phyloP scores from a whole-genome alignment of 2,329 filamentous ascomycete species.

The Nemania sp. region DNA sequence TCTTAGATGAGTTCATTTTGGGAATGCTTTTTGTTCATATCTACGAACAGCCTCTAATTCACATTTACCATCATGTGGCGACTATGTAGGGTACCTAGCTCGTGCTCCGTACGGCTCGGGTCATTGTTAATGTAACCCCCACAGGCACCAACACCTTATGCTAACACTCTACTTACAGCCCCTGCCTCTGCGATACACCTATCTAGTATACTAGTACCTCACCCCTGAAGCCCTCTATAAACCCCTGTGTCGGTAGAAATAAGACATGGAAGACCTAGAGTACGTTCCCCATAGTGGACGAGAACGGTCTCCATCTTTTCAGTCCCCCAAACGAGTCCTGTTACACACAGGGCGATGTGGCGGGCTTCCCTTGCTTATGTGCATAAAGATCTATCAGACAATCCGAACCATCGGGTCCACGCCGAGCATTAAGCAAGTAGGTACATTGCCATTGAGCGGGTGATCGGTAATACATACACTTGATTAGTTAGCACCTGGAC shows the following conservation, averaged over 20 bases:
- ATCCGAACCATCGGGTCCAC: constrained; percentile 21
- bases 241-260: constrained; percentile 14
- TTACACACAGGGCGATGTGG: constrained; percentile 27
- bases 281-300: constrained; percentile 9
- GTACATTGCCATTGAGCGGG: constrained; percentile 13
- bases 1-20: too few species aligned
- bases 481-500: too few species aligned
- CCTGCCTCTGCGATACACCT: too few species aligned
- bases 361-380: constrained; percentile 27
- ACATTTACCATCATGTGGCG: too few species aligned
- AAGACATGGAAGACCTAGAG: constrained; percentile 21
- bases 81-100: too few species aligned
- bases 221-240: too few species aligned
- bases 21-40: too few species aligned
- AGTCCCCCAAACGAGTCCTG: constrained; percentile 25
- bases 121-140: constrained; percentile 20
- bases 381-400: constrained; percentile 23
- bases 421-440: constrained; percentile 16
- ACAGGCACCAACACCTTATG: constrained; percentile 6
- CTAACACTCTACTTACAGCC: too few species aligned
- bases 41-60: too few species aligned
- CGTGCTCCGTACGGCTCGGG: too few species aligned
- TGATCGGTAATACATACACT: too few species aligned
- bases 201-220: too few species aligned
- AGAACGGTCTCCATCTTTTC: constrained; percentile 16